phyloP scores from a whole-genome alignment of 1,284 basidiomycete species.

The Coniferiporia weirii region DNA sequence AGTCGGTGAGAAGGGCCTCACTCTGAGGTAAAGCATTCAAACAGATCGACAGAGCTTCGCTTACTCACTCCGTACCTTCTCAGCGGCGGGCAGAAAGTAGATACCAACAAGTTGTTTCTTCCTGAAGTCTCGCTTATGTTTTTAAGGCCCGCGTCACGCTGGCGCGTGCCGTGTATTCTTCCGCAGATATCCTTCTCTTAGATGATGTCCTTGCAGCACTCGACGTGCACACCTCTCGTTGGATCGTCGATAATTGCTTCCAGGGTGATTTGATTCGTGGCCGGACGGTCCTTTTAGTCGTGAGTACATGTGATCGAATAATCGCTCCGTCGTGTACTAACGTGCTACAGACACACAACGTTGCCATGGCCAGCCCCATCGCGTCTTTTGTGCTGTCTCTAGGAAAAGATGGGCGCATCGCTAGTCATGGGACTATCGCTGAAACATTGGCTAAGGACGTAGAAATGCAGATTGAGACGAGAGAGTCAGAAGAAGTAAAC shows the following conservation, averaged over 20 bases:
- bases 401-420: constrained; percentile 44
- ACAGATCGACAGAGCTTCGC: not conserved
- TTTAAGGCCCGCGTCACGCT: constrained; percentile 63
- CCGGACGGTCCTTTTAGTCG: constrained; percentile 69
- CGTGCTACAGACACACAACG: constrained; percentile 58
- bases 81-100: constrained; percentile 68
- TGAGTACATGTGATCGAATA: constrained; percentile 30
- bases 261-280: constrained; percentile 60
- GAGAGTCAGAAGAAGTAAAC: constrained; percentile 35
- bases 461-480: constrained; percentile 35
- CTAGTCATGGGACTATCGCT: constrained; percentile 42
- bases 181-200: constrained; percentile 55
- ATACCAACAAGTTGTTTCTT: not conserved
- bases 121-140: not conserved
- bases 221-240: constrained; percentile 62
- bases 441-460: constrained; percentile 39
- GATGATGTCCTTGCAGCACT: constrained; percentile 49
- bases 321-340: not conserved
- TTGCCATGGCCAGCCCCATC: constrained; percentile 54
- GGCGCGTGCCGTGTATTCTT: constrained; percentile 66
- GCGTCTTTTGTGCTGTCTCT: constrained; percentile 62
- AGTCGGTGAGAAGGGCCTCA: constrained; percentile 62
- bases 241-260: constrained; percentile 75
- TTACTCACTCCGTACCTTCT: constrained; percentile 14
- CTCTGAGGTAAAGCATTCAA: constrained; percentile 35